Conservation (phyloP, 306 rosid genomes). For the Rubus idaeus region DNA sequence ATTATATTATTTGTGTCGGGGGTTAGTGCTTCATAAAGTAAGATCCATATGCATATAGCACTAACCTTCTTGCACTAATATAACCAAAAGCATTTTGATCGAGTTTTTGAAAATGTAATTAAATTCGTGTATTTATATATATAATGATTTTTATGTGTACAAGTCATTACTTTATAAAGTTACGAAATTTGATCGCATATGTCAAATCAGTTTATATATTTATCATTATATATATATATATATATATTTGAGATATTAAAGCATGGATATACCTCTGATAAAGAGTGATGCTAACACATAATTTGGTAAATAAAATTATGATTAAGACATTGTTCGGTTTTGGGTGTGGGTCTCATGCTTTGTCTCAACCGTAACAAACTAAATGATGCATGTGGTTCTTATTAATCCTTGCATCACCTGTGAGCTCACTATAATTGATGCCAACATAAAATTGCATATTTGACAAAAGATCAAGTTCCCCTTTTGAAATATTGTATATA, state of each 20-base stretch:
- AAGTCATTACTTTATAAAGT: too few relatives aligned
- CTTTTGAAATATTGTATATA: background rate
- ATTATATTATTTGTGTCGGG: conserved; percentile 1
- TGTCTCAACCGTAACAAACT: background rate
- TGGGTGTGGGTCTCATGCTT: background rate
- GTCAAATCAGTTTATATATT: too few relatives aligned
- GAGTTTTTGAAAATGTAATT: too few relatives aligned
- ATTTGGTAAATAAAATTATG: background rate
- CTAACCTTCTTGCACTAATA: too few relatives aligned
- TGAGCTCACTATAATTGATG: conserved; percentile 8
- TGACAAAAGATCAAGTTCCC: background rate
- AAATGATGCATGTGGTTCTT: background rate
- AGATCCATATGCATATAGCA: conserved; percentile 17
- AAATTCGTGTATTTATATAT: too few relatives aligned
- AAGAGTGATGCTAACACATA: conserved; percentile 17
- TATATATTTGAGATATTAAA: conserved; percentile 23
- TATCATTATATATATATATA: background rate
- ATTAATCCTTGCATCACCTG: conserved; percentile 10
- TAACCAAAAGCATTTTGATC: too few relatives aligned
- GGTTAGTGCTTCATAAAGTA: conserved; percentile 33
- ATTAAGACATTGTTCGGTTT: background rate
- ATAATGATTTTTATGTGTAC: too few relatives aligned
- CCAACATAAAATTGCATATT: conserved; percentile 3
- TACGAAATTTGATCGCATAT: rapidly evolving
- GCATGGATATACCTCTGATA: conserved; percentile 18